Evolutionary conservation across 2,329 filamentous ascomycete species (phyloP).

Genomic region (Fusarium ramigenum): DNA sequence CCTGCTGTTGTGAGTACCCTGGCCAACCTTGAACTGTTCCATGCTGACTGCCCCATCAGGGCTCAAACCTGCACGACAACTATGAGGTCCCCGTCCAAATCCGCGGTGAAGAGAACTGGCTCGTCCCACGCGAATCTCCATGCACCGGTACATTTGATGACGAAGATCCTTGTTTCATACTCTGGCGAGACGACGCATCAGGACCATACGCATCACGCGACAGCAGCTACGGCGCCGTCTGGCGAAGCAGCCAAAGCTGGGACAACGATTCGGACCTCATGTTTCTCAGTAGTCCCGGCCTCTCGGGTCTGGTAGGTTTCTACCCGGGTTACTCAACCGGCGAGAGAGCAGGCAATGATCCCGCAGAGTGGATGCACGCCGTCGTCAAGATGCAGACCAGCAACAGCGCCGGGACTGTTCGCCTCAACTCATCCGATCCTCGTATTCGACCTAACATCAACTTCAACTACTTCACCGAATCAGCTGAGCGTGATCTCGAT

Average conservation of each 20-base stretch:
- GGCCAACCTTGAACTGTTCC: too few species aligned
- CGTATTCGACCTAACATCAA: not conserved
- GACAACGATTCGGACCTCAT: not conserved
- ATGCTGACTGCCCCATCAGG: rapidly evolving
- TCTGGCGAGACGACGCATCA: not conserved
- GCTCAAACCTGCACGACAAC: not conserved
- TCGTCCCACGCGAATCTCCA: not conserved
- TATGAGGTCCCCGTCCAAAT: conserved; percentile 1
- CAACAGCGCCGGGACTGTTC: conserved; percentile 1
- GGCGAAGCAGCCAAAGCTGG: not conserved
- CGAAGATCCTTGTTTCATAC: not conserved
- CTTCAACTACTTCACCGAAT: not conserved
- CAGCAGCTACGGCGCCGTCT: not conserved
- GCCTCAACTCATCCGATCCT: not conserved
- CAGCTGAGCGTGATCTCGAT: not conserved
- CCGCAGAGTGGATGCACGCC: not conserved
- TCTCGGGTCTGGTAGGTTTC: not conserved
- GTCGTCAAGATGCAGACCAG: conserved; percentile 5
- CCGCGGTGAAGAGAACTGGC: not conserved
- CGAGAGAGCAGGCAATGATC: not conserved
- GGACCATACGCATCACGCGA: conserved; percentile 1
- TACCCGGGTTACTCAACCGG: not conserved
- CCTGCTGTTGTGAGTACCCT: not conserved
- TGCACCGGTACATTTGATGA: not conserved
- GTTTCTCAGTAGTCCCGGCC: not conserved